Evolutionary conservation across 2,329 filamentous ascomycete species (phyloP), one percentile per base, ranked within the genome.

Genomic region (Cladobotryum protrusum): DNA sequence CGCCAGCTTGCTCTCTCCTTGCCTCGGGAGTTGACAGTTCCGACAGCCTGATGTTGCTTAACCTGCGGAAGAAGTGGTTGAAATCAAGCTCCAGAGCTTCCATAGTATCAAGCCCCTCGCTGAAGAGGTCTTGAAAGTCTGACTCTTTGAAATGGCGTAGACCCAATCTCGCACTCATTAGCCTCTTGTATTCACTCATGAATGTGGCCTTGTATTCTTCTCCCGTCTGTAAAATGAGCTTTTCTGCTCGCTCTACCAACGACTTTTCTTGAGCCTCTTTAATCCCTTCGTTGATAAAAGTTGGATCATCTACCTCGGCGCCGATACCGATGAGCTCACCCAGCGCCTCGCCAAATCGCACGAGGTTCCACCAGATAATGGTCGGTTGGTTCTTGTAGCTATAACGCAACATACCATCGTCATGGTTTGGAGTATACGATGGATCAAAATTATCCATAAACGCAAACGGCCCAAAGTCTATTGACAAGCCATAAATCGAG

Each of bases 401-500:
- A 66, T 99, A 99, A 43, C 93, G 82, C 29, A 95, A 74, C 71
- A 86, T 79, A 63, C 86, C 78, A 63, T 99, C 93, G 67, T 99
- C 93, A 65, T 99, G 93, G 63, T 99, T 99, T 1, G 93, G 93
- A 0, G 93, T 99, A 67, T 97, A 99, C 14, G 78, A 75, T 0
- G 92, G 92, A 61, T 99, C 92, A 62, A 97, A 99, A 62, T 91
- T 90, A 66, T 99, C 93, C 74, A 99, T 86, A 67, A 99, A 99
- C 5, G 93, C 93, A 61, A 99, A 99, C 0, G 93, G 93, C 0
- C 93, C 93, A 63, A 91, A 99, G 68, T 99, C 93, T 55, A 99
- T 86, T 5, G 86, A 92, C 0, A 99, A 72, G 0, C 93, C 93
- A 49, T 84, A 84, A 45, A 99, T 79, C 0, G 90, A 96, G 0